These are phyloP conservation scores for Phaffia tasmanica DNA, from an alignment of 768 basidiomycete genomes.

Conservation along the genomic window DNA sequence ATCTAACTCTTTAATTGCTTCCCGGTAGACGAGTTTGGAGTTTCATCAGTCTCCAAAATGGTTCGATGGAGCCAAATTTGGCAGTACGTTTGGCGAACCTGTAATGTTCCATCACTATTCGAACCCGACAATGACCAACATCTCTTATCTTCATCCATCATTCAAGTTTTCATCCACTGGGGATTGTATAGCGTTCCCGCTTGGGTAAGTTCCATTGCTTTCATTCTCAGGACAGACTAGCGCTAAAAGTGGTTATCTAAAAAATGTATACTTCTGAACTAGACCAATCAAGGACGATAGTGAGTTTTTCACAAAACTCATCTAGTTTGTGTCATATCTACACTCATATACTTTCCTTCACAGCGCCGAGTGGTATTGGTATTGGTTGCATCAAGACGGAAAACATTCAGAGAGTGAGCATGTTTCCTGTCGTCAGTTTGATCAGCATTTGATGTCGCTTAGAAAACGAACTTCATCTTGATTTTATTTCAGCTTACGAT, in stretches of 20 bases:
- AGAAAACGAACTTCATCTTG: constrained; percentile 40
- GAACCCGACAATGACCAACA: constrained; percentile 28
- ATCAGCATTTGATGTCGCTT: constrained; percentile 36
- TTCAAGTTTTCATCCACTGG: constrained; percentile 42
- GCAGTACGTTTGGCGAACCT: constrained; percentile 54
- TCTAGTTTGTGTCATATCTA: no score
- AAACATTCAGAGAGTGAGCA: neutral
- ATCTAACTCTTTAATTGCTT: neutral
- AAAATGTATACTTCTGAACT: neutral
- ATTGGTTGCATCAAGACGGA: constrained; percentile 19
- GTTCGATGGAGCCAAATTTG: constrained; percentile 50
- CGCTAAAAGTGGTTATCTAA: no score
- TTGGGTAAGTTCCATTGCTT: constrained; percentile 22
- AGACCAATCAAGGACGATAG: constrained; percentile 35
- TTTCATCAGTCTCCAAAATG: constrained; percentile 50
- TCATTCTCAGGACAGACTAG: neutral
- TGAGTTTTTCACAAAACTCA: no score
- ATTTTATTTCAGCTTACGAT: constrained; percentile 42
- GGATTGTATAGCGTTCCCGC: constrained; percentile 29
- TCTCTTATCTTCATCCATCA: neutral
- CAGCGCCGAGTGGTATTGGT: constrained; percentile 50
- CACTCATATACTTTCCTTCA: no score
- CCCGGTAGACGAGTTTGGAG: constrained; percentile 9
- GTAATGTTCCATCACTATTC: no score
- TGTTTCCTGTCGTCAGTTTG: neutral